Evolutionary conservation across 495 filamentous ascomycete genomes (phyloP).

Genomic region (Tetracladium setigerum): DNA sequence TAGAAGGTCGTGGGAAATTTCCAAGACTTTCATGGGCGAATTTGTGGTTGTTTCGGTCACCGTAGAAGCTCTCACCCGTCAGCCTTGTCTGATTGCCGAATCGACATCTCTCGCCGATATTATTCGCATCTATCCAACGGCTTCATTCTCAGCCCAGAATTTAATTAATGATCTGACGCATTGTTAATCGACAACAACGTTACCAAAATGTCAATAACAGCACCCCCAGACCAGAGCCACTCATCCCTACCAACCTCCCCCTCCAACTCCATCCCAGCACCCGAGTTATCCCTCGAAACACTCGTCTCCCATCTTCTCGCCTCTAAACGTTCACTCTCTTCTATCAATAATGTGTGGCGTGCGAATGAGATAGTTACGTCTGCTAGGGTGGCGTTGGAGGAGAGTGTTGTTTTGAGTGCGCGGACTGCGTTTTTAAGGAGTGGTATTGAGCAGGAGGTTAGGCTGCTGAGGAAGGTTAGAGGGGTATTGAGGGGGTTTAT

Average conservation of each 20-base stretch:
- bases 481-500: constrained; percentile 46
- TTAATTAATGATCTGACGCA: too few relatives aligned
- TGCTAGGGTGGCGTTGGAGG: constrained; percentile 68
- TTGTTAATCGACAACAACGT: too few relatives aligned
- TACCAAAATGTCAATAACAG: constrained; percentile 2
- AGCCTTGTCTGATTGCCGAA: too few relatives aligned
- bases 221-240: constrained; percentile 6
- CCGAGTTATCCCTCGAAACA: constrained; percentile 50
- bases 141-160: too few relatives aligned
- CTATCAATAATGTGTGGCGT: constrained; percentile 73
- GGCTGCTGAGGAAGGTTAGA: constrained; percentile 59
- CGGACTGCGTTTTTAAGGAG: constrained; percentile 68
- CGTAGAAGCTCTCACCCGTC: too few relatives aligned
- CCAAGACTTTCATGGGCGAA: too few relatives aligned
- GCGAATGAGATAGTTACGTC: constrained; percentile 80
- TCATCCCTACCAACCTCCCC: constrained; percentile 13
- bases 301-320: constrained; percentile 77
- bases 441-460: constrained; percentile 65
- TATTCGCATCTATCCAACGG: too few relatives aligned
- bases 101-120: too few relatives aligned
- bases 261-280: constrained; percentile 8
- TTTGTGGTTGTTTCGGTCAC: too few relatives aligned
- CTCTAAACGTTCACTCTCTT: constrained; percentile 86
- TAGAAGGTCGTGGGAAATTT: too few relatives aligned
- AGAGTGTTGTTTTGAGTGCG: constrained; percentile 69